Evolutionary conservation across 176 grass and related monocot species (phyloP), one percentile per base, ranked within the genome.

Genomic region (Hyparrhenia diplandra): DNA sequence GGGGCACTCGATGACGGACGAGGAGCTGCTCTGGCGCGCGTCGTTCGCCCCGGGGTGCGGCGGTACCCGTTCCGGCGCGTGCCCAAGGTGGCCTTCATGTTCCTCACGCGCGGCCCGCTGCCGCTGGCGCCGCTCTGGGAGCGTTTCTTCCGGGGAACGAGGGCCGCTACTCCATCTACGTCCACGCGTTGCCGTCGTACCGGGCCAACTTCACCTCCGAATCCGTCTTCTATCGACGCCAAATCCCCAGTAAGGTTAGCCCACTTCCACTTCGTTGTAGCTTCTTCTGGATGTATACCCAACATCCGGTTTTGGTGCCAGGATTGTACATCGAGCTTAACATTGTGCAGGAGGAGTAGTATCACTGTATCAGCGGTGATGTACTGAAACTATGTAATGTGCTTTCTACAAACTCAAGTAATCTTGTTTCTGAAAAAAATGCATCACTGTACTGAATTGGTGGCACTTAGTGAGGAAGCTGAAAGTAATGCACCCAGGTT

Each of bases 21-120:
- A 93, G 72, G 88, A 99, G 82, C 88, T 99, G 42, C 83, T 99
- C 5, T 99, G 96, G 96, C 90, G 90, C 10, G 96, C 96, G 18
- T 99, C 96, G 24, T 91, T 91, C 63, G 80, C 82, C 62, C 90
- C 96, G 18, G 74, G 25, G 73, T 93, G 24, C 88, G 82, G 25
- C 64, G 43, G 20, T 99, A 91, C 80, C 96, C 92, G 77, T 99
- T 91, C 42, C 43, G 18, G 28, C 92, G 92, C 68, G 73, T 86
- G 77, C 92, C 88, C 54, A 99, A 91, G 71, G 54, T 95, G 28
- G 96, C 96, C 17, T 99, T 95, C 73, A 95, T 99, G 96, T 99
- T 99, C 83, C 90, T 99, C 79, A 99, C 88, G 71, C 88, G 88
- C 37, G 96, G 96, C 32, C 89, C 92, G 21, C 76, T 99, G 3